phyloP scores from a whole-genome alignment of 2,329 filamentous ascomycete genomes.

The Thyridium curvatum region DNA sequence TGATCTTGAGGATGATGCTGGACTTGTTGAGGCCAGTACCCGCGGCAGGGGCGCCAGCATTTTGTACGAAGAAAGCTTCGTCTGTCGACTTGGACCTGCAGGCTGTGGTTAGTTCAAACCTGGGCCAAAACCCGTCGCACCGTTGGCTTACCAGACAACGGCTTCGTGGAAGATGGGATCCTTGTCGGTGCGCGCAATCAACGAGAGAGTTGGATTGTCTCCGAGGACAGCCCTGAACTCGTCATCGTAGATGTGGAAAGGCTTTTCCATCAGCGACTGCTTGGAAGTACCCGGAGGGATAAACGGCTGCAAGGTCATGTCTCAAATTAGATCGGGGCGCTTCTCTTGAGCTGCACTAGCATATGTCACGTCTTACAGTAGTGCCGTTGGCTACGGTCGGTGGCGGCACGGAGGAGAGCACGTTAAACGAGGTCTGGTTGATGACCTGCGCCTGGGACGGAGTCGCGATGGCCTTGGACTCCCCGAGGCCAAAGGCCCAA shows the following conservation, averaged over 20 bases:
- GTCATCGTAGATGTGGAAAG: slow-evolving; percentile 43
- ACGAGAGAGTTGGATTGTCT: slow-evolving; percentile 37
- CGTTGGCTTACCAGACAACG: slow-evolving; percentile 37
- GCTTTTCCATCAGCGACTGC: slow-evolving; percentile 28
- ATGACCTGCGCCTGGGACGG: slow-evolving; percentile 34
- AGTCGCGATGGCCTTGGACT: too few species aligned
- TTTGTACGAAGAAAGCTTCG: slow-evolving; percentile 49
- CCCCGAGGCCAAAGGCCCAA: too few species aligned
- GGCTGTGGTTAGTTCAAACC: neutral
- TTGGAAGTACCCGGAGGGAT: slow-evolving; percentile 35
- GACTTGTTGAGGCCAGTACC: slow-evolving; percentile 47
- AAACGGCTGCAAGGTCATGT: slow-evolving; percentile 21
- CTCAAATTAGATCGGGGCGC: neutral
- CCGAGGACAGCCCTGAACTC: slow-evolving; percentile 46
- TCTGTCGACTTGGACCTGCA: slow-evolving; percentile 34
- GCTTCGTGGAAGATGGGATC: slow-evolving; percentile 51
- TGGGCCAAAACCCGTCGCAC: neutral
- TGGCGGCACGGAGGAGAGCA: slow-evolving; percentile 28
- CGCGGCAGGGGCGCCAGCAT: slow-evolving; percentile 36
- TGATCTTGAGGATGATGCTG: slow-evolving; percentile 43
- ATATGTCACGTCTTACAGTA: slow-evolving; percentile 17
- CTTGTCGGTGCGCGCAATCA: slow-evolving; percentile 35
- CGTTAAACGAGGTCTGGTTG: slow-evolving; percentile 36
- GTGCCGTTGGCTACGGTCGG: slow-evolving; percentile 26
- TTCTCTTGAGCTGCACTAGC: neutral